Base-by-base conservation (phyloP, 352 stramenopile genomes). In the Globisporangium sylvaticum region DNA sequence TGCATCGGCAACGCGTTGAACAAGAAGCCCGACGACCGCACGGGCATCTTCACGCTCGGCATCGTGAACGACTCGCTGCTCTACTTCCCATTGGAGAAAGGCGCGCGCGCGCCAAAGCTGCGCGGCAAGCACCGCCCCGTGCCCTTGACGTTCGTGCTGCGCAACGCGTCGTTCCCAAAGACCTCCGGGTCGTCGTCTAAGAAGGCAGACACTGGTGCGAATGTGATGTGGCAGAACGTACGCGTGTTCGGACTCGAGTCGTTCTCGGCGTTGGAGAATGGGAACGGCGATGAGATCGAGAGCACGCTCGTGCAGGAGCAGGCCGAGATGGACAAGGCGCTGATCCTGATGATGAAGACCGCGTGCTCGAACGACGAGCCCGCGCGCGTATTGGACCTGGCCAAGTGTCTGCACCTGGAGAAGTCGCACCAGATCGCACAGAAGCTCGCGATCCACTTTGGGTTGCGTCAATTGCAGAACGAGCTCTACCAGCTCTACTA, bases 331-430 rank as follows among this genome's bases (percentile, higher is more conserved):
- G 87, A 95, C 66, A 95, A 95, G 72, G 66, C 81, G 1, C 69
- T 95, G 29, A 90, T 95, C 61, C 60, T 95, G 10, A 90, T 93
- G 74, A 90, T 95, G 83, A 92, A 95, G 65, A 79, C 72, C 5
- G 84, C 84, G 25, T 95, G 81, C 61, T 77, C 70, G 18, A 82
- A 77, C 39, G 87, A 95, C 65, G 76, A 92, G 54, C 76, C 85
- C 20, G 77, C 80, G 25, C 79, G 83, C 18, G 84, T 91, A 44
- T 62, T 93, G 9, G 87, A 94, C 60, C 67, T 95, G 65, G 85
- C 85, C 63, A 91, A 90, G 73, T 95, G 87, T 58, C 67, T 95
- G 27, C 78, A 90, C 64, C 63, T 95, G 1, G 84, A 94, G 48
- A 95, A 95, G 61, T 92, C 83, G 0, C 84, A 92, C 39, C 78